Percentiles rank a stretch among this genome's conserved stretches.
These are phyloP conservation scores for Ustilago nuda DNA, from an alignment of 1,284 basidiomycete genomes.

Conservation along the genomic window DNA sequence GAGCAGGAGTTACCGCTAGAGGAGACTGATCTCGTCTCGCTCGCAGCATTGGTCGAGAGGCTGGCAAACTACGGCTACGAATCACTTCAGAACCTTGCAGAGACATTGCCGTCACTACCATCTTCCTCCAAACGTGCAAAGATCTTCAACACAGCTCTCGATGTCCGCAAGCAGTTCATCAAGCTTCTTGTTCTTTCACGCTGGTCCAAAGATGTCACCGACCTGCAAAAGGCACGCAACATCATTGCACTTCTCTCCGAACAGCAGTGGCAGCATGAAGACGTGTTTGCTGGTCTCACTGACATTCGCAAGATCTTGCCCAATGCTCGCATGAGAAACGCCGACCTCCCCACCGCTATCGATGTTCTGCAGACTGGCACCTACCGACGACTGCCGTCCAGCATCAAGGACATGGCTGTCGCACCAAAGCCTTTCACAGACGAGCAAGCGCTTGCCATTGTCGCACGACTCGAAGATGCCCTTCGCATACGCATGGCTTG, in stretches of 20 bases:
- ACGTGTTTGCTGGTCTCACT: slow-evolving; percentile 76
- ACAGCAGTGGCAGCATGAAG: slow-evolving; percentile 82
- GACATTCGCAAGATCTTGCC: slow-evolving; percentile 74
- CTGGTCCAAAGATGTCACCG: slow-evolving; percentile 58
- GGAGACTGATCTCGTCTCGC: slow-evolving; percentile 78
- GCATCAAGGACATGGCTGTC: slow-evolving; percentile 77
- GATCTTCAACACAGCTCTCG: slow-evolving; percentile 86
- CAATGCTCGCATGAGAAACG: slow-evolving; percentile 77
- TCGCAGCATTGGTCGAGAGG: slow-evolving; percentile 81
- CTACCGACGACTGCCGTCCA: slow-evolving; percentile 81
- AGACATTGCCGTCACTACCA: slow-evolving; percentile 88
- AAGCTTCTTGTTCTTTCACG: slow-evolving; percentile 76
- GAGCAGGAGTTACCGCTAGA: slow-evolving; percentile 82
- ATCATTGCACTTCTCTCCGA: slow-evolving; percentile 62
- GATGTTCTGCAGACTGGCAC: slow-evolving; percentile 85
- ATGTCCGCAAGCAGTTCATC: slow-evolving; percentile 86
- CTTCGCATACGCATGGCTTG: slow-evolving; percentile 78
- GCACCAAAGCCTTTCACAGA: slow-evolving; percentile 78
- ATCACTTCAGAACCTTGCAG: slow-evolving; percentile 82
- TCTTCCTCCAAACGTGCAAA: slow-evolving; percentile 83
- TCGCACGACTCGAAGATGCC: slow-evolving; percentile 79
- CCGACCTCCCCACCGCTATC: slow-evolving; percentile 87
- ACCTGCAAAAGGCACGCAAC: slow-evolving; percentile 60
- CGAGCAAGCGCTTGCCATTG: slow-evolving; percentile 76
- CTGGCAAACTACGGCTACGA: slow-evolving; percentile 83